Conservation (phyloP, 352 stramenopile genomes). For the Elongisporangium undulatum region DNA sequence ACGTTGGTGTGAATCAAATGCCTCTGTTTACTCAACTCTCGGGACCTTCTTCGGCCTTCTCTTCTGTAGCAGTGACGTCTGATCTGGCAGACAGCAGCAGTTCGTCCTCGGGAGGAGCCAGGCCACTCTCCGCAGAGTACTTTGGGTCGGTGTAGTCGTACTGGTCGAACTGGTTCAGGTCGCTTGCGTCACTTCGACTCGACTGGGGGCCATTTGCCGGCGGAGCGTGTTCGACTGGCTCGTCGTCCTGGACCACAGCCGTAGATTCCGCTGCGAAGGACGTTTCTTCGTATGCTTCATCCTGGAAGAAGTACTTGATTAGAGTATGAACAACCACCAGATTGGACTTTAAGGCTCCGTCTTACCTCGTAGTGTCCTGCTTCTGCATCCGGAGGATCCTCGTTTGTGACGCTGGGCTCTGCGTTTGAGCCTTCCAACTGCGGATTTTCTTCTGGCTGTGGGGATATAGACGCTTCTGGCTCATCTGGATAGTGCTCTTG, state of each 20-base stretch:
- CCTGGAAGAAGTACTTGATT: background rate
- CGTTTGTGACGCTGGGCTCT: background rate
- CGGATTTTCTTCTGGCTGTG: background rate
- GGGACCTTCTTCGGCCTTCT: background rate
- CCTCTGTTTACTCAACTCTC: background rate
- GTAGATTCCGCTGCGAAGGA: background rate
- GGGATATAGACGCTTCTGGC: background rate
- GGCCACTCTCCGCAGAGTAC: constrained; percentile 12
- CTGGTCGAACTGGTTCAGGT: constrained; percentile 23
- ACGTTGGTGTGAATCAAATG: constrained; percentile 13
- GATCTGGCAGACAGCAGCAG: too few species aligned
- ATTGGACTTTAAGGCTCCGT: background rate
- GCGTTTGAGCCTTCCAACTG: background rate
- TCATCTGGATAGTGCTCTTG: background rate
- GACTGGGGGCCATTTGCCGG: background rate
- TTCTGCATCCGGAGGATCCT: background rate
- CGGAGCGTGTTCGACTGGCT: background rate
- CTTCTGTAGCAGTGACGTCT: background rate
- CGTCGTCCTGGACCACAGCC: background rate
- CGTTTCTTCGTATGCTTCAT: background rate
- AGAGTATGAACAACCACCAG: background rate
- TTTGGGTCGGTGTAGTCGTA: constrained; percentile 13
- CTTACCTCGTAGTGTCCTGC: background rate
- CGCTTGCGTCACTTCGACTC: background rate
- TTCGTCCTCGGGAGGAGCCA: constrained; percentile 11